A percentile compares a stretch with the other conserved stretches of the same genome.
phyloP scores from a whole-genome alignment of 495 filamentous ascomycete species.

The Hypoxylon intermedium region DNA sequence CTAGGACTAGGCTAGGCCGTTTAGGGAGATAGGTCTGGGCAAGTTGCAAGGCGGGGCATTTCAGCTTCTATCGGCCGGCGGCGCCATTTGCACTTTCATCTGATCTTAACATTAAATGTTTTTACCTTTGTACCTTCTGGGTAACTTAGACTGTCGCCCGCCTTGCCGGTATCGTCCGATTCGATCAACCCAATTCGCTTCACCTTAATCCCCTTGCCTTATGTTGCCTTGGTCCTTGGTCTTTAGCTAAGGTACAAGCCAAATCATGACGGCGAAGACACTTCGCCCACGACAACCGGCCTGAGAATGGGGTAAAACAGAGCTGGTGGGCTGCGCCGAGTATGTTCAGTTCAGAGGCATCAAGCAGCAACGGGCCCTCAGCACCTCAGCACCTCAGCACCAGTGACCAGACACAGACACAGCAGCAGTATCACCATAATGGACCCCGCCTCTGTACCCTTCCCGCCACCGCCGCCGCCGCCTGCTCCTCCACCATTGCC shows the following conservation, averaged over 20 bases:
- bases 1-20: conserved; percentile 17
- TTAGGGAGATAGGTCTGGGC: conserved; percentile 25
- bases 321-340: conserved; percentile 35
- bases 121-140: conserved; percentile 27
- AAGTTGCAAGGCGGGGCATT: conserved; percentile 31
- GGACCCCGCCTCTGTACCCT: conserved; percentile 39
- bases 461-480: conserved; percentile 29
- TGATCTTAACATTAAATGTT: conserved; percentile 24
- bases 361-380: conserved; percentile 18
- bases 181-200: conserved; percentile 25
- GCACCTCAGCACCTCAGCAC: no score
- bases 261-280: conserved; percentile 36
- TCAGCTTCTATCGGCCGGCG: conserved; percentile 41
- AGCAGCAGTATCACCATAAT: conserved; percentile 43
- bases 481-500: conserved; percentile 17
- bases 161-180: conserved; percentile 35
- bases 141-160: conserved; percentile 26
- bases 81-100: conserved; percentile 32
- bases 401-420: conserved; percentile 23
- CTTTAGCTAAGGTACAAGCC: not conserved
- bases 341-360: conserved; percentile 29
- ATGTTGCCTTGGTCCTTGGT: not conserved
- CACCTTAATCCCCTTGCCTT: not conserved
- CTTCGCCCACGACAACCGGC: conserved; percentile 37
- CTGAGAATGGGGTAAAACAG: conserved; percentile 40